Conservation (phyloP, 306 rosid species). For the Gleditsia sinensis region DNA sequence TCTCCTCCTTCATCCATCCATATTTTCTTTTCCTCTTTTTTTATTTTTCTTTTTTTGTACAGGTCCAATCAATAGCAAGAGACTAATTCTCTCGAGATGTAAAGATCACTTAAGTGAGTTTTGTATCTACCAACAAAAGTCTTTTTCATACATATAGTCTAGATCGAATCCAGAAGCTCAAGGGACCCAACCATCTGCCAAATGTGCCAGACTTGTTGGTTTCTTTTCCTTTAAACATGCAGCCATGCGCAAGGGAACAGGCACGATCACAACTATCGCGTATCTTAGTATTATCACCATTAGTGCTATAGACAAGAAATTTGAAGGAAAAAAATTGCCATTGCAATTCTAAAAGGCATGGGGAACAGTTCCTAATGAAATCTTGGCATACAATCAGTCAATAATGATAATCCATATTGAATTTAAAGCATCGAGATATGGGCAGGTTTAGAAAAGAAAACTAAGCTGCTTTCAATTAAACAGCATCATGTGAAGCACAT, state of each 20-base stretch:
- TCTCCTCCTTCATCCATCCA: not conserved
- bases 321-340: not conserved
- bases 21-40: no score
- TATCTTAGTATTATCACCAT: not conserved
- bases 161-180: no score
- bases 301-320: not conserved
- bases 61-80: no score
- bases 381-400: not conserved
- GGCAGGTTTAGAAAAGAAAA: not conserved
- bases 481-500: constrained; percentile 25
- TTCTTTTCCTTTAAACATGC: not conserved
- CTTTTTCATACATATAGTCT: no score
- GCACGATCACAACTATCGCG: not conserved
- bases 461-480: not conserved
- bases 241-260: not conserved
- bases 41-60: no score
- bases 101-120: no score
- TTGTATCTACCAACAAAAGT: no score
- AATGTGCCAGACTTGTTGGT: no score
- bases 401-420: not conserved
- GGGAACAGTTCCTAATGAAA: not conserved
- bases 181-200: no score
- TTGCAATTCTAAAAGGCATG: no score
- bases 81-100: no score
- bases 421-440: not conserved